Conservation (phyloP, 139 green algal species). For the Pleodorina starrii region DNA sequence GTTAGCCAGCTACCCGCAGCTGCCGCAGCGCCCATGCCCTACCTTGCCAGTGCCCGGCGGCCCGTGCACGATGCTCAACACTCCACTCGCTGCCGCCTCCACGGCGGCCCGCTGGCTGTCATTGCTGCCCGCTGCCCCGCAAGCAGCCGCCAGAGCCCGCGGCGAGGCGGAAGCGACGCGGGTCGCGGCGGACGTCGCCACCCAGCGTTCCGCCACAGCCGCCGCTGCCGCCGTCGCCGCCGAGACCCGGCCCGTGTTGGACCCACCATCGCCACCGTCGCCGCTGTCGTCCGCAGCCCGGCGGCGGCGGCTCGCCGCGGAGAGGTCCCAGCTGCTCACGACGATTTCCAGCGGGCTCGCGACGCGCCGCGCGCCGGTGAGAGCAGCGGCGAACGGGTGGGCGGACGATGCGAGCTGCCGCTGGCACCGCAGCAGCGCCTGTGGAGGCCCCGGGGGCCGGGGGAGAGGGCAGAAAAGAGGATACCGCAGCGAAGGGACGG, state of each 20-base stretch:
- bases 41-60: slow-evolving; percentile 47
- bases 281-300: no score
- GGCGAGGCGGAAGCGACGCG: neutral
- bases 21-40: neutral
- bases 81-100: neutral
- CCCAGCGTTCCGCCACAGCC: neutral
- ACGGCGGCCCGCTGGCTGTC: slow-evolving; percentile 27
- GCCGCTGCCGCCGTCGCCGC: neutral
- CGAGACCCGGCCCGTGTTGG: neutral
- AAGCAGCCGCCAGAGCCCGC: neutral
- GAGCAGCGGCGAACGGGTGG: neutral
- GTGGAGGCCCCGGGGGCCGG: no score
- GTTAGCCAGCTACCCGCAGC: no score
- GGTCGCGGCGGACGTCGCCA: neutral
- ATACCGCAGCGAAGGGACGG: no score
- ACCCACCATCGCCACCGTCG: no score
- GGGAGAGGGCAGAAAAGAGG: neutral
- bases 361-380: neutral
- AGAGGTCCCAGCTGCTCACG: neutral
- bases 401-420: neutral
- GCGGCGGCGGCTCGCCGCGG: no score
- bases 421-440: slow-evolving; percentile 5
- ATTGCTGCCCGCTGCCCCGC: neutral
- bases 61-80: slow-evolving; percentile 13
- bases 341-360: neutral